Evolutionary conservation across 1,139 yeast species (phyloP).

Genomic region (Candida sp.): DNA sequence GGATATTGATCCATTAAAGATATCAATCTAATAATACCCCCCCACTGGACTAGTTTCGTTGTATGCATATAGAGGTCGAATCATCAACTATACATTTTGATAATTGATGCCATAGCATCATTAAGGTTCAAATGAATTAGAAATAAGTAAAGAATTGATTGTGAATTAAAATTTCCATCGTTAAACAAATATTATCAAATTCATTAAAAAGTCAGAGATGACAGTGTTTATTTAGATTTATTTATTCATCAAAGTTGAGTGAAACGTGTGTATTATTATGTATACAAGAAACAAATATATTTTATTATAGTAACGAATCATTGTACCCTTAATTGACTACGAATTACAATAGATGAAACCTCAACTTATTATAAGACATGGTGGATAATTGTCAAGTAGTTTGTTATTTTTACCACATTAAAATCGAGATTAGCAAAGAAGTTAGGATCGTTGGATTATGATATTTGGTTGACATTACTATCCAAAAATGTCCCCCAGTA

Average conservation of each 20-base stretch:
- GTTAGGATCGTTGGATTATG: too few relatives aligned
- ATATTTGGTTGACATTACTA: too few relatives aligned
- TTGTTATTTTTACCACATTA: too few relatives aligned
- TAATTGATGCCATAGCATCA: slow-evolving; percentile 2
- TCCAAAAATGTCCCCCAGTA: too few relatives aligned
- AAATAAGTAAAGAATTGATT: slow-evolving; percentile 3
- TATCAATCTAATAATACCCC: not conserved
- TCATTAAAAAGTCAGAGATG: not conserved
- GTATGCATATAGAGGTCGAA: slow-evolving; percentile 2
- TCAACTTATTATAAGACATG: too few relatives aligned
- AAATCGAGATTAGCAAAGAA: too few relatives aligned
- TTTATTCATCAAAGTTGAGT: not conserved
- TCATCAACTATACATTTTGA: not conserved
- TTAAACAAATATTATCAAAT: not conserved
- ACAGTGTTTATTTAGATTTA: not conserved
- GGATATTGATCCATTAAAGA: not conserved
- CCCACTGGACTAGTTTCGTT: not conserved
- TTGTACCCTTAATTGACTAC: too few relatives aligned
- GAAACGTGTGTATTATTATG: not conserved
- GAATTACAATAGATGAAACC: too few relatives aligned
- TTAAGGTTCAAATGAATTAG: slow-evolving; percentile 2
- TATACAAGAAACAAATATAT: not conserved
- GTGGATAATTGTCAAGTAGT: too few relatives aligned
- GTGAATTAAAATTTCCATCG: slow-evolving; percentile 3
- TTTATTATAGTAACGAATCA: too few relatives aligned